Conservation (phyloP, 805 yeast genomes). For the Grigorovia jiainica region DNA sequence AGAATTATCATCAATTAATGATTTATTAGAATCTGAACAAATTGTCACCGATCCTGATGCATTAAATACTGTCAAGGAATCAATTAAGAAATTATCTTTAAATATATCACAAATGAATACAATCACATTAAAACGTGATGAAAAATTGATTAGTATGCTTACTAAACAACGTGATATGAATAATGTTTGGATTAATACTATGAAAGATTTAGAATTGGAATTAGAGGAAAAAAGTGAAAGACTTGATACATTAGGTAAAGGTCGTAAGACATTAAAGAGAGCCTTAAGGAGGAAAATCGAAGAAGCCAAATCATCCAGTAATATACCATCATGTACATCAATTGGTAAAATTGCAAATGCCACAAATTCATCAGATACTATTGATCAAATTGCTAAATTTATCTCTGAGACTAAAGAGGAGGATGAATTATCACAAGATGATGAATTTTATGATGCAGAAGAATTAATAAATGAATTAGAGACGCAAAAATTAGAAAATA, state of each 20-base stretch:
- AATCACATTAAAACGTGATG: slow-evolving; percentile 32
- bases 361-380: slow-evolving; percentile 8
- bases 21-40: slow-evolving; percentile 28
- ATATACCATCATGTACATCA: slow-evolving; percentile 10
- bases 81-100: slow-evolving; percentile 19
- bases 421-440: slow-evolving; percentile 38
- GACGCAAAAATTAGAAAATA: slow-evolving; percentile 1
- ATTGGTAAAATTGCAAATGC: neutral
- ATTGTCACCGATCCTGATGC: slow-evolving; percentile 14
- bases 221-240: slow-evolving; percentile 51
- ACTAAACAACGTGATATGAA: slow-evolving; percentile 63
- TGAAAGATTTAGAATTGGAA: slow-evolving; percentile 60
- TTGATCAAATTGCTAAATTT: slow-evolving; percentile 21
- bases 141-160: slow-evolving; percentile 35
- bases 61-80: slow-evolving; percentile 19
- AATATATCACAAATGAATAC: slow-evolving; percentile 22
- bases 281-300: slow-evolving; percentile 31
- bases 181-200: slow-evolving; percentile 65
- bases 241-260: slow-evolving; percentile 52
- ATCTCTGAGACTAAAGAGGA: slow-evolving; percentile 19
- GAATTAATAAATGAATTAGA: slow-evolving; percentile 28
- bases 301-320: slow-evolving; percentile 20
- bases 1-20: slow-evolving; percentile 39
- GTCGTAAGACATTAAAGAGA: slow-evolving; percentile 49
- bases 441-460: slow-evolving; percentile 74